A percentile compares a stretch with the other conserved stretches of the same genome.
Evolutionary conservation across 352 stramenopile genomes (phyloP).

Genomic region (Aphanomyces euteiches): DNA sequence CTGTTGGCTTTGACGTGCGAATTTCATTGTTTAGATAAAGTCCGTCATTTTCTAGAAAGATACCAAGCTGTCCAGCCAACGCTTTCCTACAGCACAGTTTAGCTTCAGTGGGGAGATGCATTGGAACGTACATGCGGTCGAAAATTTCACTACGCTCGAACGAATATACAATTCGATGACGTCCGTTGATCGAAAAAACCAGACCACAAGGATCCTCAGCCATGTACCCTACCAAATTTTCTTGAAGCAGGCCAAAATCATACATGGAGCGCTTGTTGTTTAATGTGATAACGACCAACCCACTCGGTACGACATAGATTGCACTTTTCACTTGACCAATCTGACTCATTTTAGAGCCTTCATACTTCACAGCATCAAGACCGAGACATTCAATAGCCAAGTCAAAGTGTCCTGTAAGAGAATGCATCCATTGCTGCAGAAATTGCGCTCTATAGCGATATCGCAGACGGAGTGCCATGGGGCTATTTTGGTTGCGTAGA

Average conservation of each 20-base stretch:
- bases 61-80: slow-evolving; percentile 15
- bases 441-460: slow-evolving; percentile 17
- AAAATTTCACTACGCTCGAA: slow-evolving; percentile 25
- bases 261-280: neutral
- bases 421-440: slow-evolving; percentile 22
- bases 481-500: slow-evolving; percentile 1
- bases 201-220: slow-evolving; percentile 24
- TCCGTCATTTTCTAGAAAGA: slow-evolving; percentile 14
- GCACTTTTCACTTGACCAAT: slow-evolving; percentile 21
- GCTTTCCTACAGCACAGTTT: slow-evolving; percentile 11
- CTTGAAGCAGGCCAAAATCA: slow-evolving; percentile 9
- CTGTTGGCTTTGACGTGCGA: slow-evolving; percentile 5
- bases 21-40: slow-evolving; percentile 22
- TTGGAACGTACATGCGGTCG: slow-evolving; percentile 19
- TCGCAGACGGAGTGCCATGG: slow-evolving; percentile 10
- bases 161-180: slow-evolving; percentile 24
- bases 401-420: slow-evolving; percentile 20
- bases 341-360: slow-evolving; percentile 22
- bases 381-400: slow-evolving; percentile 19
- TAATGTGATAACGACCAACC: slow-evolving; percentile 12
- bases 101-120: neutral
- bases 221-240: slow-evolving; percentile 13
- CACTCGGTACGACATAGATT: slow-evolving; percentile 24
- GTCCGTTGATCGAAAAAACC: slow-evolving; percentile 6
- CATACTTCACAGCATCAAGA: slow-evolving; percentile 22